Percentiles rank a stretch among this genome's conserved stretches.
These are phyloP conservation scores for Cytospora schulzeri DNA, from an alignment of 2,329 filamentous ascomycete species.

Conservation along the genomic window DNA sequence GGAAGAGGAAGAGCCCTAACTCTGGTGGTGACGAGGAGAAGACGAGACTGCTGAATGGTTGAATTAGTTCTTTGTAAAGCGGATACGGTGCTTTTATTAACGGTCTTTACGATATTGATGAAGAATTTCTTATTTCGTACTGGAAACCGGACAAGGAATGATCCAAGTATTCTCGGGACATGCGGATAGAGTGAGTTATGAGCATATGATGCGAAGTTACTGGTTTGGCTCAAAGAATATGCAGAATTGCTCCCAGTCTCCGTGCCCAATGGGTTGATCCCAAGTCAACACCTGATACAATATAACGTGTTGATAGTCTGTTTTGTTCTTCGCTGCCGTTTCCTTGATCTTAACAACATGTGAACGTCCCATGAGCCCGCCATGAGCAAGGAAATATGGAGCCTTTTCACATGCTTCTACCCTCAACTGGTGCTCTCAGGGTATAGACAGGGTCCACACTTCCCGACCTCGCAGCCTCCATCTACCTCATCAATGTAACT, in stretches of 20 bases:
- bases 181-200: neutral
- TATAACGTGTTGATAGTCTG: neutral
- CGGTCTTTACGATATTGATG: neutral
- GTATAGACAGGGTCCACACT: conserved; percentile 5
- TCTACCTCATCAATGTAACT: conserved; percentile 6
- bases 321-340: neutral
- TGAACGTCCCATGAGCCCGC: too few relatives aligned
- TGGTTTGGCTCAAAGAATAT: too few relatives aligned
- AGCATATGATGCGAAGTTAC: too few relatives aligned
- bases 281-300: too few relatives aligned
- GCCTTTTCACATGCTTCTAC: conserved; percentile 24
- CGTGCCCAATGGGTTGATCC: too few relatives aligned
- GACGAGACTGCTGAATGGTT: neutral
- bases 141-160: neutral
- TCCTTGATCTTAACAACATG: conserved; percentile 1
- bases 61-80: neutral
- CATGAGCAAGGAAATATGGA: conserved; percentile 9
- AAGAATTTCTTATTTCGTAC: neutral
- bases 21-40: conserved; percentile 27
- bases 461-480: conserved; percentile 15
- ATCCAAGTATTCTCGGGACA: neutral
- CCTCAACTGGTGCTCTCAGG: too few relatives aligned
- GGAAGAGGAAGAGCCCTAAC: conserved; percentile 7
- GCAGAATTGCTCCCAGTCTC: too few relatives aligned
- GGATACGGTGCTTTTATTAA: neutral